Percentiles rank a stretch among this genome's conserved stretches.
Evolutionary conservation across 495 filamentous ascomycete species (phyloP).

Genomic region (Rostrohypoxylon terebratum): DNA sequence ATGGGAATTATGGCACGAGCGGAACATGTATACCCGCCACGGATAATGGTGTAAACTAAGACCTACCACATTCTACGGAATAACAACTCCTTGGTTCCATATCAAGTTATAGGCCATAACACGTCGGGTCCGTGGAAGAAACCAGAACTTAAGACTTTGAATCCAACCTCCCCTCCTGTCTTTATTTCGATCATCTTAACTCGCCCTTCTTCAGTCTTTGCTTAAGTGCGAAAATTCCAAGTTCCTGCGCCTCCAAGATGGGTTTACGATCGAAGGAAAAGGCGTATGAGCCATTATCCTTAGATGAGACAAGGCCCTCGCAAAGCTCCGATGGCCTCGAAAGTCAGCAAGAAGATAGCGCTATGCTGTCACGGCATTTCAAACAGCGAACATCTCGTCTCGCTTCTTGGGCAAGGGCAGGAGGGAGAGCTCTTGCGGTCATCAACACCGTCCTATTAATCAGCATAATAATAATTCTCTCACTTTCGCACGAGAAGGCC

Average conservation of each 20-base stretch:
- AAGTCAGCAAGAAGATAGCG: conserved; percentile 14
- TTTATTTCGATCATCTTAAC: neutral
- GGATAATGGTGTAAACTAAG: no score
- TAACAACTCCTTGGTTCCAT: neutral
- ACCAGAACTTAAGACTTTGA: conserved; percentile 8
- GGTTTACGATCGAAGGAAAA: conserved; percentile 3
- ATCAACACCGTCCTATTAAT: conserved; percentile 3
- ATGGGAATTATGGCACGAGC: neutral
- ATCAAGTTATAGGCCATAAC: no score
- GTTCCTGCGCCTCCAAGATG: neutral
- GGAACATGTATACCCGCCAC: neutral
- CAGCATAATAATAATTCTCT: conserved; percentile 1
- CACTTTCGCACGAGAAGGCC: neutral
- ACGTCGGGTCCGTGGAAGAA: neutral
- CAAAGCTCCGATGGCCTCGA: conserved; percentile 22
- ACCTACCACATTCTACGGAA: no score
- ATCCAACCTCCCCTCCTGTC: neutral
- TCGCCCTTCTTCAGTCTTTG: neutral
- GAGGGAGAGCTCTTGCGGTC: neutral
- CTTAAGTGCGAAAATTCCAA: neutral
- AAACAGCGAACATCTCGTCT: conserved; percentile 11
- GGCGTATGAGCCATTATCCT: conserved; percentile 4
- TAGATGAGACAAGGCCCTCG: conserved; percentile 2
- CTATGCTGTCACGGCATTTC: conserved; percentile 14
- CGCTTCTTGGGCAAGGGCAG: conserved; percentile 2